Base-by-base conservation (phyloP, 441 rosid species). In the Lepidium campestre region DNA sequence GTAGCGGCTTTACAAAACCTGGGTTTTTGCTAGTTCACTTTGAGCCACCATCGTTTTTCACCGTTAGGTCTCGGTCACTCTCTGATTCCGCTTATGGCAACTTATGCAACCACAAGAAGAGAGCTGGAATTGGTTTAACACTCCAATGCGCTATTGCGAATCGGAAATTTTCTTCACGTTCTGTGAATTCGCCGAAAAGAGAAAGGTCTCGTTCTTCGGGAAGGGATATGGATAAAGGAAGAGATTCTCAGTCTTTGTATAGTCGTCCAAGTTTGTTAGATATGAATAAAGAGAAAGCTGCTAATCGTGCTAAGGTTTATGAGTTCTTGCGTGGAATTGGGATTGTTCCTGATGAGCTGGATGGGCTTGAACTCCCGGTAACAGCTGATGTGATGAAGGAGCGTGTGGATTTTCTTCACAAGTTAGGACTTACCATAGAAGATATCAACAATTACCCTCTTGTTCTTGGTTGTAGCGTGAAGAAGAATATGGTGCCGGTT, bases 401-500 rank as follows among this genome's bases (percentile, higher is more conserved):
- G 67, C 89, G 98, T 15, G 82, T 93, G 10, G 96, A 89, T 68
- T 93, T 90, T 65, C 97, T 93, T 61, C 93, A 82, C 48, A 81
- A 75, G 13, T 37, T 93, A 31, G 98, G 98, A 44, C 85, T 93
- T 40, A 87, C 88, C 3, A 72, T 90, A 27, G 94, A 88, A 56
- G 96, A 93, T 70, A 83, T 93, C 31, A 88, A 90, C 65, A 87
- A 83, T 75, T 93, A 90, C 68, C 97, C 98, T 2, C 90, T 90
- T 49, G 89, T 90, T 72, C 98, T 93, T 39, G 98, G 97, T 44
- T 93, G 98, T 71, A 93, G 98, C 52, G 98, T 93, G 69, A 90
- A 90, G 80, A 93, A 90, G 88, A 93, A 93, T 72, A 90, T 93
- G 98, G 80, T 88, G 62, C 98, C 98, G 0, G 97, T 90, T 57